These are phyloP conservation scores for Omphalotus guepiniiformis DNA, from an alignment of 768 basidiomycete species.

Conservation along the genomic window DNA sequence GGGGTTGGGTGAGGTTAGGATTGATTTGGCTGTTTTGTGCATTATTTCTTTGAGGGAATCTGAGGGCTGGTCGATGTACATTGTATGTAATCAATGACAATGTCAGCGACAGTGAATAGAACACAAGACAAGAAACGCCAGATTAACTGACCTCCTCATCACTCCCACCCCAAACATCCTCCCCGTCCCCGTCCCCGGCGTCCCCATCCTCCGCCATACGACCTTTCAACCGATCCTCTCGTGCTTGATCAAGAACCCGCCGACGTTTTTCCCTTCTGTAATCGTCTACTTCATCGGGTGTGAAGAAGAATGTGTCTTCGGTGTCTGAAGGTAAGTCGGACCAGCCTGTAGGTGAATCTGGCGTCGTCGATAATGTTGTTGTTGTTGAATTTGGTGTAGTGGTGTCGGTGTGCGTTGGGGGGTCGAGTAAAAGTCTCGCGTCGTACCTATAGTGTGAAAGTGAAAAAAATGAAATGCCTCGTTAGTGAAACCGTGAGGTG, in stretches of 20 bases:
- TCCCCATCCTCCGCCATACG: slow-evolving; percentile 41
- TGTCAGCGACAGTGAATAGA: not conserved
- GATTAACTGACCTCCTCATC: slow-evolving; percentile 58
- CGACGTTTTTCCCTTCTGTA: slow-evolving; percentile 67
- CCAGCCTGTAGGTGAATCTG: slow-evolving; percentile 64
- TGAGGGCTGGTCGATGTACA: slow-evolving; percentile 43
- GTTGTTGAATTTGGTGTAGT: slow-evolving; percentile 5
- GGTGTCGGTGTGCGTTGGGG: slow-evolving; percentile 24
- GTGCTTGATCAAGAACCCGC: slow-evolving; percentile 48
- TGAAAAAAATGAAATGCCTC: slow-evolving; percentile 16
- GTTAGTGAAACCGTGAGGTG: slow-evolving; percentile 18
- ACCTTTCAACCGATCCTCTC: slow-evolving; percentile 65
- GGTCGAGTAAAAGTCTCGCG: slow-evolving; percentile 67
- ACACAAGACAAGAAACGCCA: slow-evolving; percentile 2
- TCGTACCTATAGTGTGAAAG: slow-evolving; percentile 58
- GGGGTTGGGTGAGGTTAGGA: slow-evolving; percentile 69
- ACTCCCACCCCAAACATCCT: slow-evolving; percentile 60
- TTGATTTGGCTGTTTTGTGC: slow-evolving; percentile 66
- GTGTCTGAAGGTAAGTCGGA: slow-evolving; percentile 80
- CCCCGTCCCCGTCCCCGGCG: slow-evolving; percentile 28
- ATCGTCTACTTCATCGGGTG: slow-evolving; percentile 60
- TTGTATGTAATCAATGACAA: not conserved
- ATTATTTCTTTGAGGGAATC: slow-evolving; percentile 61
- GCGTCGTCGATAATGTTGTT: slow-evolving; percentile 5
- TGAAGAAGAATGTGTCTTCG: slow-evolving; percentile 83